Base-by-base conservation (phyloP, 306 rosid species). In the Astragalus glycyphyllos region DNA sequence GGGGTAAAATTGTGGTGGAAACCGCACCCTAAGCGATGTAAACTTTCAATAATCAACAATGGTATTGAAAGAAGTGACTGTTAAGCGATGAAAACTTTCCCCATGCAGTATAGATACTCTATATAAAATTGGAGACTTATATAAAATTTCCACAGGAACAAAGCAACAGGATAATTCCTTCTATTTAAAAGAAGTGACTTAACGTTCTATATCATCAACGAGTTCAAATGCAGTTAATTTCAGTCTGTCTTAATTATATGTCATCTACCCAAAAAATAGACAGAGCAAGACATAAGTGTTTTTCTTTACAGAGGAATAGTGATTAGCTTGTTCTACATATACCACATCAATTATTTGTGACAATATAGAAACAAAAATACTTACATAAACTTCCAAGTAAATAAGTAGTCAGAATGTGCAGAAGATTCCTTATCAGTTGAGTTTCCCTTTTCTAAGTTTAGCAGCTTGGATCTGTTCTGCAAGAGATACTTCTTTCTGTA, bases 381-480 rank as follows among this genome's bases (percentile, higher is more conserved):
- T 13, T 3, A 31, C 31, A 57, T 5, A 45, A 8, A 73, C 71
- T 48, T 71, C 49, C 60, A 38, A 60, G 38, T 29, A 61, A 54
- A 68, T 32, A 20, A 16, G 14, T 17, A 32, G 49, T 71, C 59
- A 54, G 69, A 74, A 58, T 67, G 58, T 67, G 38, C 62, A 65
- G 64, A 68, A 44, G 72, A 64, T 73, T 75, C 68, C 48, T 55
- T 20, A 42, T 70, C 17, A 10, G 7, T 69, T 71, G 69, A 75
- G 75, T 82, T 86, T 66, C 56, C 76, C 79, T 56, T 87, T 83
- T 74, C 59, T 31, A 46, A 57, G 77, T 75, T 84, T 91, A 26
- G 89, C 88, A 68, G 83, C 90, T 84, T 77, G 83, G 71, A 94
- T 91, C 74, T 86, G 97, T 74, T 94, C 97, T 6, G 96, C 91